Percentiles rank a stretch among this genome's conserved stretches.
phyloP scores from a whole-genome alignment of 176 grass and related monocot genomes.

The Oryza meridionalis region DNA sequence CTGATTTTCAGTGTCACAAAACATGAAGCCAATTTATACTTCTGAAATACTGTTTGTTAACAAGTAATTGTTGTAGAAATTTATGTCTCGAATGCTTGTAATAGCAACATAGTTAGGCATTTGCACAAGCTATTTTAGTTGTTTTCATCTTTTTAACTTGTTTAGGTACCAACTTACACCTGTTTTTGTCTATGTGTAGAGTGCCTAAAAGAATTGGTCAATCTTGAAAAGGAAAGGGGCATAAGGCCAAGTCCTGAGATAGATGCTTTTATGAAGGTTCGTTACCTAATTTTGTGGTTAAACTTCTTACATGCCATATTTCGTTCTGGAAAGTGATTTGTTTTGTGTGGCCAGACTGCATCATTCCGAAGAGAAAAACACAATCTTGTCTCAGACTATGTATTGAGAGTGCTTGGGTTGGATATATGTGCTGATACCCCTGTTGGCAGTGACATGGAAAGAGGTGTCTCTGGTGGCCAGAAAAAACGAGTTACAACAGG shows the following conservation, averaged over 20 bases:
- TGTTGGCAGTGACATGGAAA: constrained; percentile 80
- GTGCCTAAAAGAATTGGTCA: constrained; percentile 57
- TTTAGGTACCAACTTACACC: no score
- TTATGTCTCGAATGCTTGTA: no score
- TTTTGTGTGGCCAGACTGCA: constrained; percentile 45
- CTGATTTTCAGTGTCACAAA: background rate
- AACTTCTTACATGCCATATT: background rate
- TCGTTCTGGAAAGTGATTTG: constrained; percentile 16
- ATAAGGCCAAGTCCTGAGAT: constrained; percentile 71
- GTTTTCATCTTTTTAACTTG: background rate
- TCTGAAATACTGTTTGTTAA: no score
- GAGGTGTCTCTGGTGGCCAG: constrained; percentile 83
- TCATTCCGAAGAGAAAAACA: constrained; percentile 54
- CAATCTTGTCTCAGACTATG: constrained; percentile 70
- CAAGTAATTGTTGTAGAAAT: no score
- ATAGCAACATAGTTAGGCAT: no score
- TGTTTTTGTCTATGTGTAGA: constrained; percentile 34
- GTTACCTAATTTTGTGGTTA: background rate
- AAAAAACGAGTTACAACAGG: constrained; percentile 84
- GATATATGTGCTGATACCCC: constrained; percentile 75
- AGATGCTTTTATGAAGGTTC: constrained; percentile 90
- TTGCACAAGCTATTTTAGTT: no score
- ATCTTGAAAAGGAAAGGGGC: constrained; percentile 57
- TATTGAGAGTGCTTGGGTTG: constrained; percentile 68
- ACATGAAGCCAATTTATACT: background rate